Evolutionary conservation across 371 early-diverging fungal genomes (phyloP).

Genomic region (Globomyces sp.): DNA sequence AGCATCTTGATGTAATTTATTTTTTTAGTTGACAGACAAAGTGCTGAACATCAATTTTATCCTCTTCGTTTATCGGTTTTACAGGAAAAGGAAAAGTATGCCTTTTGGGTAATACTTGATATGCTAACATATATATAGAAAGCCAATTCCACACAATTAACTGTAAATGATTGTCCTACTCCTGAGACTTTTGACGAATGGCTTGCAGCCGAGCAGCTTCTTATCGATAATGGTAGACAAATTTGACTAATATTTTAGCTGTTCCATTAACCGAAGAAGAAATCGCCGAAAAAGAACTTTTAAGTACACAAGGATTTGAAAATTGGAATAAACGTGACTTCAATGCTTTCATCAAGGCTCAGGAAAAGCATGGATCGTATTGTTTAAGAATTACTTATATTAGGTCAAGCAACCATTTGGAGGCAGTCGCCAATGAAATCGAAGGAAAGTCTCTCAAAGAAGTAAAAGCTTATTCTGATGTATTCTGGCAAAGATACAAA

Average conservation of each 20-base stretch:
- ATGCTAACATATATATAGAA: neutral
- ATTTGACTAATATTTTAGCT: conserved; percentile 43
- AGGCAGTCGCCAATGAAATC: conserved; percentile 75
- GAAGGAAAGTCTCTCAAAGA: conserved; percentile 89
- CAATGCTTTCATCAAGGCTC: conserved; percentile 80
- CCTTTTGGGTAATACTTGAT: conserved; percentile 31
- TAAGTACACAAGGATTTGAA: conserved; percentile 79
- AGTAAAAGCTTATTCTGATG: conserved; percentile 75
- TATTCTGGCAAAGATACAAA: conserved; percentile 85
- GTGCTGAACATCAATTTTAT: conserved; percentile 75
- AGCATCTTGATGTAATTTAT: conserved; percentile 11
- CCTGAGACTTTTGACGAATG: conserved; percentile 57
- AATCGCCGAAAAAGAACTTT: conserved; percentile 72
- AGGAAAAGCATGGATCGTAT: conserved; percentile 84
- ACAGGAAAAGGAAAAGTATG: conserved; percentile 71
- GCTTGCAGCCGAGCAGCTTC: conserved; percentile 73
- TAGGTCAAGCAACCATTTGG: conserved; percentile 49
- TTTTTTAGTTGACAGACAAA: neutral
- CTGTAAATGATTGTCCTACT: conserved; percentile 17
- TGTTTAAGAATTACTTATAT: too few species aligned
- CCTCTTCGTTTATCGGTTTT: conserved; percentile 76
- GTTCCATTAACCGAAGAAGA: conserved; percentile 91
- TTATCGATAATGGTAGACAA: conserved; percentile 63
- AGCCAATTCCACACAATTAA: neutral
- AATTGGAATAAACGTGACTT: conserved; percentile 96